phyloP scores from a whole-genome alignment of 306 rosid species.

The Comarum palustre region DNA sequence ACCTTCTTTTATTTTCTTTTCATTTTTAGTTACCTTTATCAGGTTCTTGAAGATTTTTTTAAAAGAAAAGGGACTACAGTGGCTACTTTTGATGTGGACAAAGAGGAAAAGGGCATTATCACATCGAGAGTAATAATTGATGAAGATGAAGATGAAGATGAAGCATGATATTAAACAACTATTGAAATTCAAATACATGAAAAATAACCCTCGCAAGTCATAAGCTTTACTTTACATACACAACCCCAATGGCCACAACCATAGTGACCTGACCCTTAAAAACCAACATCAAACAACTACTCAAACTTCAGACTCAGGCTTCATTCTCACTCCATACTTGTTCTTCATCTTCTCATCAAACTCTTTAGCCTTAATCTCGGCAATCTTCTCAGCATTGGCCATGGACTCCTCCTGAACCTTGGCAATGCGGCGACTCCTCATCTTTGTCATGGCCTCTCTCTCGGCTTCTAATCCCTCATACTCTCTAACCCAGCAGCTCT shows the following conservation, averaged over 20 bases:
- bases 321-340: slow-evolving; percentile 58
- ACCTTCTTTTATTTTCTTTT: not conserved
- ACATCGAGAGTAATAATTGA: not conserved
- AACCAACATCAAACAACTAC: not conserved
- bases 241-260: slow-evolving; percentile 20
- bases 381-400: slow-evolving; percentile 40
- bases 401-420: slow-evolving; percentile 64
- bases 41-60: not conserved
- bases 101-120: not conserved
- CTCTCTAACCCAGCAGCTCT: slow-evolving; percentile 69
- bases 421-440: slow-evolving; percentile 48
- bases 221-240: not conserved
- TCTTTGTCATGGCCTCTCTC: slow-evolving; percentile 49
- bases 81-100: not conserved
- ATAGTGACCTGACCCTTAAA: slow-evolving; percentile 21
- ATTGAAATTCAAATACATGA: not conserved
- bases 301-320: slow-evolving; percentile 64
- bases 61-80: not conserved
- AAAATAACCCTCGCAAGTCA: slow-evolving; percentile 13
- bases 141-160: slow-evolving; percentile 1
- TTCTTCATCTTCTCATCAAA: slow-evolving; percentile 53
- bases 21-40: not conserved
- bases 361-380: slow-evolving; percentile 46
- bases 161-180: not conserved
- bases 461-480: slow-evolving; percentile 59